Conservation (phyloP, 371 early-diverging fungal genomes). For the Mucor velutinosus region DNA sequence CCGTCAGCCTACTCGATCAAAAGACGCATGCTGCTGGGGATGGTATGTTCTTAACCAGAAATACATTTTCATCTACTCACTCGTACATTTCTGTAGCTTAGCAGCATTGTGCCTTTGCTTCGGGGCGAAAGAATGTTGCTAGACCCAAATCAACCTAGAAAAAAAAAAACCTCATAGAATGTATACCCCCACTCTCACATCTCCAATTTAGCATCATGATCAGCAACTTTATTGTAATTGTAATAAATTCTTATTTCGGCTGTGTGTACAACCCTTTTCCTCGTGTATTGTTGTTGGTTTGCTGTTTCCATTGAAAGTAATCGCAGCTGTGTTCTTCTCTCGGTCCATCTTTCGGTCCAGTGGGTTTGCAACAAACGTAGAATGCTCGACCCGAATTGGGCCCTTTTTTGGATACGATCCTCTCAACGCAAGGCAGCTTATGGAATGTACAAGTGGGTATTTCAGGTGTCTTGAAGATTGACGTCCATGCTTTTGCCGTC, state of each 20-base stretch:
- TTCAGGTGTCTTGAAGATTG: conserved; percentile 49
- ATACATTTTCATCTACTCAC: background rate
- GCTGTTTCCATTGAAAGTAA: conserved; percentile 57
- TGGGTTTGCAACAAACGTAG: conserved; percentile 67
- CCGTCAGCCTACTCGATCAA: conserved; percentile 36
- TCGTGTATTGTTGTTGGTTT: background rate
- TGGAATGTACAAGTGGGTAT: conserved; percentile 68
- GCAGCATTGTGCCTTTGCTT: conserved; percentile 30
- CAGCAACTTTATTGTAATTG: background rate
- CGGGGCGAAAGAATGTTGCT: conserved; percentile 34
- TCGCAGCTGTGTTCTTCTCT: conserved; percentile 50
- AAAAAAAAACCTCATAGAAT: background rate
- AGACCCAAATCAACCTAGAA: background rate
- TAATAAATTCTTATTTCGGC: background rate
- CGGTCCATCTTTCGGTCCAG: conserved; percentile 42
- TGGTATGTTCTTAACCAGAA: conserved; percentile 26
- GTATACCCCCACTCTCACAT: background rate
- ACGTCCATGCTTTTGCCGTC: conserved; percentile 51
- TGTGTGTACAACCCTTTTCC: conserved; percentile 1
- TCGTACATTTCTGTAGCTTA: conserved; percentile 15
- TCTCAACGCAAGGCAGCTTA: conserved; percentile 65
- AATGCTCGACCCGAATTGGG: conserved; percentile 75
- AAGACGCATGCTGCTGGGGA: conserved; percentile 53
- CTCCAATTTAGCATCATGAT: background rate
- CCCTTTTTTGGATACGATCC: conserved; percentile 69